Percentiles rank a stretch among this genome's conserved stretches.
phyloP scores from a whole-genome alignment of 1,284 basidiomycete species.

The Apiotrichum mycotoxinovorans region DNA sequence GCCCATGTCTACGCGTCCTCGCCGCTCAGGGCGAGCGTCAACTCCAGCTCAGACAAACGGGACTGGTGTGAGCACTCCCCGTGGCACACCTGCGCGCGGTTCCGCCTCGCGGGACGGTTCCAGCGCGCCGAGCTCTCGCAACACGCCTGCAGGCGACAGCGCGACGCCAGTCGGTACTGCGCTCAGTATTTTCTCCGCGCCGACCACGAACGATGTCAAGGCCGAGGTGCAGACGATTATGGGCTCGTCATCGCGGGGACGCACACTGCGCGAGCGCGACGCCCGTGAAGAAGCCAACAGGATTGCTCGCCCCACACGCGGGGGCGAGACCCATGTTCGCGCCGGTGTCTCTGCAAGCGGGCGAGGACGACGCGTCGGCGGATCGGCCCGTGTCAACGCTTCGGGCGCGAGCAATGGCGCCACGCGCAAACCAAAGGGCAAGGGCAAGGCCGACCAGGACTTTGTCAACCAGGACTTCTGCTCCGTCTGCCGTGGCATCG shows the following conservation, averaged over 20 bases:
- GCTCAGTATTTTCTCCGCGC: constrained; percentile 34
- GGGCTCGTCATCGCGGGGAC: constrained; percentile 11
- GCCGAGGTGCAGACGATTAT: constrained; percentile 22
- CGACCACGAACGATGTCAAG: constrained; percentile 19
- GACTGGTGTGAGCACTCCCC: background rate
- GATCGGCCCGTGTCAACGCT: constrained; percentile 14
- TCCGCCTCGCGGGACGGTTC: constrained; percentile 15
- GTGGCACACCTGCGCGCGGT: constrained; percentile 1
- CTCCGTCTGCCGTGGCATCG: constrained; percentile 72
- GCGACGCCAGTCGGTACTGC: constrained; percentile 10
- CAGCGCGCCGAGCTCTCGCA: constrained; percentile 17
- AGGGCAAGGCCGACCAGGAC: constrained; percentile 29
- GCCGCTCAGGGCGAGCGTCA: constrained; percentile 8
- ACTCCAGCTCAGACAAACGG: constrained; percentile 8
- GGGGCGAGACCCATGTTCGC: constrained; percentile 24
- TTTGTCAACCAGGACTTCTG: constrained; percentile 84
- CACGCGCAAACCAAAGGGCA: constrained; percentile 25
- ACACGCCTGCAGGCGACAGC: constrained; percentile 5
- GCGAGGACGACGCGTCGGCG: constrained; percentile 40
- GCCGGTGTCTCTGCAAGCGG: constrained; percentile 41
- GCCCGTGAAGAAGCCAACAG: constrained; percentile 4
- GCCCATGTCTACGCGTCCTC: constrained; percentile 10
- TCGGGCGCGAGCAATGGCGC: constrained; percentile 5
- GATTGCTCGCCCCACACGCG: constrained; percentile 23
- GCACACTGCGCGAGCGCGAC: constrained; percentile 9